phyloP scores from a whole-genome alignment of 140 eudicot genomes.

The Oenanthe javanica region DNA sequence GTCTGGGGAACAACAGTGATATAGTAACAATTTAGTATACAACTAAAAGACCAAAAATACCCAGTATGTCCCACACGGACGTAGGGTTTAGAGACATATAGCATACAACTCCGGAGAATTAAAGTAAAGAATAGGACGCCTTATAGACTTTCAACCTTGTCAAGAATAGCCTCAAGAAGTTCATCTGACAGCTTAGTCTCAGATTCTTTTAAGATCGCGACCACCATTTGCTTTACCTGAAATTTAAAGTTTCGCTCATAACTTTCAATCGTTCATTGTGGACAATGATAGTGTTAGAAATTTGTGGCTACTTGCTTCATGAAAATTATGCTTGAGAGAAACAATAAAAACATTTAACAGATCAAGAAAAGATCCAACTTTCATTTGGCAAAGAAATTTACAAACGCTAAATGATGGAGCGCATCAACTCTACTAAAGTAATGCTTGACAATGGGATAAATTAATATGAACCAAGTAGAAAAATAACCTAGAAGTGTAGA shows the following conservation, averaged over 20 bases:
- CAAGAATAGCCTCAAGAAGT: constrained; percentile 61
- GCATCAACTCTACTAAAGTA: neutral
- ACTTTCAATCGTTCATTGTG: neutral
- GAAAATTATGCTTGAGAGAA: neutral
- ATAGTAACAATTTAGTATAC: neutral
- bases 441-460: neutral
- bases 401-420: neutral
- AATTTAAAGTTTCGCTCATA: constrained; percentile 2
- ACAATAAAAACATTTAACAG: neutral
- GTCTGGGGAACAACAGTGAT: constrained; percentile 34
- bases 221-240: constrained; percentile 79
- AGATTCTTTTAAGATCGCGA: constrained; percentile 72
- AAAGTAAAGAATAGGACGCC: neutral
- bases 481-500: neutral
- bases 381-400: neutral
- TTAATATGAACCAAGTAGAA: neutral
- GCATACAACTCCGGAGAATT: neutral
- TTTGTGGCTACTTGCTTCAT: neutral
- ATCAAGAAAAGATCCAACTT: neutral
- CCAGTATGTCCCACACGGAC: neutral
- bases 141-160: constrained; percentile 39
- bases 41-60: neutral
- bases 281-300: neutral
- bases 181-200: constrained; percentile 67
- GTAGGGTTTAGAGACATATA: neutral